A percentile compares a stretch with the other conserved stretches of the same genome.
Conservation (phyloP, 768 basidiomycete species). For the Cubamyces lactineus region DNA sequence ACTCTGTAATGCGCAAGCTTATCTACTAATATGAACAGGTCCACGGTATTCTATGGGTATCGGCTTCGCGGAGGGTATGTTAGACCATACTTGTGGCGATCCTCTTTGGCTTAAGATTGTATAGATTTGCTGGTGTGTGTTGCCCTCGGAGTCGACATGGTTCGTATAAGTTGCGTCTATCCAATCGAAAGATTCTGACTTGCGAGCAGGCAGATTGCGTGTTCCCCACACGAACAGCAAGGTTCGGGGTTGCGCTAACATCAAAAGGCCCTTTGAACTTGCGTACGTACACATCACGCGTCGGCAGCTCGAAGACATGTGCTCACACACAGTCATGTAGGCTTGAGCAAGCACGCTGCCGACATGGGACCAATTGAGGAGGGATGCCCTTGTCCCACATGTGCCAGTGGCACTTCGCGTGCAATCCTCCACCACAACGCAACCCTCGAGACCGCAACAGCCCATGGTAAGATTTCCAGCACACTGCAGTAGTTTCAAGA, state of each 20-base stretch:
- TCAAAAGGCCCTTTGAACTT: conserved; percentile 82
- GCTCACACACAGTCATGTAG: conserved; percentile 37
- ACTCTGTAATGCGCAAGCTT: neutral
- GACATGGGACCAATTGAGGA: conserved; percentile 77
- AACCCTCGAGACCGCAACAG: conserved; percentile 83
- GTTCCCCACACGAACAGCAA: conserved; percentile 89
- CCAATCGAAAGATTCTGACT: neutral
- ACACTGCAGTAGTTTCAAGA: neutral
- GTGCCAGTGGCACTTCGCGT: conserved; percentile 63
- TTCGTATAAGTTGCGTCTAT: conserved; percentile 34
- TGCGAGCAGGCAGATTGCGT: conserved; percentile 81
- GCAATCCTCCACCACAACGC: conserved; percentile 77
- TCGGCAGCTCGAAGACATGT: too few species aligned
- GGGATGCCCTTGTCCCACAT: conserved; percentile 86
- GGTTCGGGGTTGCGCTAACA: conserved; percentile 89
- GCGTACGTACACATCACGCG: conserved; percentile 43
- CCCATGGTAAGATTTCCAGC: conserved; percentile 60
- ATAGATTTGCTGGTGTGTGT: conserved; percentile 87
- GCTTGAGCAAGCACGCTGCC: conserved; percentile 67
- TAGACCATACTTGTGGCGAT: neutral
- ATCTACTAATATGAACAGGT: conserved; percentile 45
- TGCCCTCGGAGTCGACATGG: conserved; percentile 93
- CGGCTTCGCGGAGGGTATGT: conserved; percentile 85
- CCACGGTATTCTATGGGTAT: conserved; percentile 94
- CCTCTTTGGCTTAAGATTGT: neutral